Conservation (phyloP, 495 filamentous ascomycete species). For the Neurospora sp. region DNA sequence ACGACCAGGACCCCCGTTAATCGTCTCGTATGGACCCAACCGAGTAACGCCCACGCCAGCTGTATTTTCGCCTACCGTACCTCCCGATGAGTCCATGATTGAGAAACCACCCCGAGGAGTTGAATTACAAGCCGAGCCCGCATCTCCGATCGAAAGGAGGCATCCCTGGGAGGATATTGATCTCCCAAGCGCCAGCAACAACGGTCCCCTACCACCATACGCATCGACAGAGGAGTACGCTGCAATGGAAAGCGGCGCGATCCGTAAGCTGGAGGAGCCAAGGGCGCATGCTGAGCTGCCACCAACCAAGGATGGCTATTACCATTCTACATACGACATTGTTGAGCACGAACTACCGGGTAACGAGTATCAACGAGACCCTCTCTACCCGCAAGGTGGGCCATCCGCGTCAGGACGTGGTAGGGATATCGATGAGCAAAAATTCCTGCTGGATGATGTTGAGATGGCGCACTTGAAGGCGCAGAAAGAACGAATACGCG, state of each 20-base stretch:
- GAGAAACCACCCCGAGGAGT: not conserved
- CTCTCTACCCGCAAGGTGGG: conserved; percentile 4
- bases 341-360: conserved; percentile 24
- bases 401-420: conserved; percentile 1
- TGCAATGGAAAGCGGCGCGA: conserved; percentile 24
- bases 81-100: conserved; percentile 18
- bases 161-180: conserved; percentile 6
- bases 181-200: conserved; percentile 3
- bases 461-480: conserved; percentile 14
- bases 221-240: conserved; percentile 19
- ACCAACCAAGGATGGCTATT: conserved; percentile 27
- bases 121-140: conserved; percentile 4
- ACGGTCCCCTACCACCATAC: conserved; percentile 22
- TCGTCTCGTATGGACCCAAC: conserved; percentile 26
- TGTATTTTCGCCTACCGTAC: conserved; percentile 18
- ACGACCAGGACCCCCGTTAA: conserved; percentile 7
- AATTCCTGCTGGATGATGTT: conserved; percentile 18
- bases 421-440: conserved; percentile 23
- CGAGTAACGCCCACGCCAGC: conserved; percentile 21
- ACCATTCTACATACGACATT: conserved; percentile 11
- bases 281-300: conserved; percentile 22
- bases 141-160: conserved; percentile 17
- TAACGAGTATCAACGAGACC: conserved; percentile 11
- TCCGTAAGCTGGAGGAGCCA: conserved; percentile 20
- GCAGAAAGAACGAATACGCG: conserved; percentile 12